Percentiles rank a stretch among this genome's conserved stretches.
These are phyloP conservation scores for Neofusicoccum umdonicola DNA, from an alignment of 2,329 filamentous ascomycete species.

Conservation along the genomic window DNA sequence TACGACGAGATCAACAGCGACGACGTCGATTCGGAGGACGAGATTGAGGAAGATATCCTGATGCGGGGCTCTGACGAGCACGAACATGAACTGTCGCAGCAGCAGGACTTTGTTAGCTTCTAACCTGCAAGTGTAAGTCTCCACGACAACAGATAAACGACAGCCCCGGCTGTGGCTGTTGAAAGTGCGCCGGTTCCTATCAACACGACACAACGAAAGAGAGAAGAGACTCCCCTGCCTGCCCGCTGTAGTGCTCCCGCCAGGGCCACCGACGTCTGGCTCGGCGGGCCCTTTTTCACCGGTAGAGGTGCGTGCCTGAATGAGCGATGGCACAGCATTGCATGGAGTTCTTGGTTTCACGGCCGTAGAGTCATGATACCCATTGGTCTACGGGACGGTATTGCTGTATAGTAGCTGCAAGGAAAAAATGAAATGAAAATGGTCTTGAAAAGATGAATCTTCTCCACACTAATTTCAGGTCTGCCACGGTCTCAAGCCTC, in stretches of 20 bases:
- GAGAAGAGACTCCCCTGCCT: neutral
- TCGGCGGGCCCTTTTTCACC: neutral
- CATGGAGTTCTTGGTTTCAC: neutral
- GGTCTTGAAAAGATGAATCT: neutral
- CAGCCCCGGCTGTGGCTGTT: neutral
- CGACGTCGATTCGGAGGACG: slow-evolving; percentile 71
- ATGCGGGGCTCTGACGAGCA: slow-evolving; percentile 31
- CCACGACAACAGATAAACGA: neutral
- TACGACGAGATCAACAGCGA: slow-evolving; percentile 65
- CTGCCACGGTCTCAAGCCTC: neutral
- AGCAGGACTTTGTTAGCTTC: slow-evolving; percentile 55
- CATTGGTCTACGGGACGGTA: neutral
- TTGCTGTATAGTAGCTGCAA: neutral
- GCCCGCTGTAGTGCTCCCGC: neutral
- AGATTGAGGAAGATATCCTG: slow-evolving; percentile 41
- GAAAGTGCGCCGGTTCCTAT: neutral
- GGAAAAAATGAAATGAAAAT: neutral
- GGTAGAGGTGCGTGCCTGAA: neutral
- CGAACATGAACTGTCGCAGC: slow-evolving; percentile 49
- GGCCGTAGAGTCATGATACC: neutral
- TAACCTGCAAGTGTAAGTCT: slow-evolving; percentile 24
- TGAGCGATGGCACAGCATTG: neutral
- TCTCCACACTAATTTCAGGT: neutral
- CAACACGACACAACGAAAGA: neutral
- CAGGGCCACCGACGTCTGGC: neutral